Base-by-base conservation (phyloP, 2,329 filamentous ascomycete genomes). In the Fusarium sp. region DNA sequence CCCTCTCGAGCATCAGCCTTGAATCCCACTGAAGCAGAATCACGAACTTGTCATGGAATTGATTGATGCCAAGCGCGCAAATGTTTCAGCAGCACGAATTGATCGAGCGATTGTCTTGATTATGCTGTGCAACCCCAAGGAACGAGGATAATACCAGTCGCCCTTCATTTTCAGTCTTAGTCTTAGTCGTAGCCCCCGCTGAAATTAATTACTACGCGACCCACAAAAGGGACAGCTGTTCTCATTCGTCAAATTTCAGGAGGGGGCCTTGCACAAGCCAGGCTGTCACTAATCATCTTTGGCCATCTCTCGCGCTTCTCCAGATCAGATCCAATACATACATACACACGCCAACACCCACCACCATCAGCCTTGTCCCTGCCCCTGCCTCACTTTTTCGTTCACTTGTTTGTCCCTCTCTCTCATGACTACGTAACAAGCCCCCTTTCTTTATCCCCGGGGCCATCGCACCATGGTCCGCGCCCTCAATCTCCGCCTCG, bases 401-500 rank as follows among this genome's bases (percentile, higher is more conserved):
- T 12, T 30, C 50, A 36, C 15, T 65, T 47, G 5, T 18, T 63
- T 36, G 9, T 55, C 1, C 7, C 22, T 14, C 22, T 33, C 36
- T 60, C 57, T 47, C 55, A 73, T 73, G 71, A 68, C 51, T 65
- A 54, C 50, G 24, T 65, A 65, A 71, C 13, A 13, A 30, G 11
- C 14, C 44, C 28, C 55, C 31, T 26, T 8, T 41, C 35, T 57
- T 33, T 41, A 26, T 39, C 51, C 59, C 42, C 30, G 62, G 63
- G 56, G 44, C 47, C 41, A 30, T 45, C 28, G 31, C 64, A 75
- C 50, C 24, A 75, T 77, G 75, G 77, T 75, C 61, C 75, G 75
- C 63, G 77, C 77, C 53, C 70, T 78, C 53, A 79, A 76, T 67
- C 66, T 77, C 54, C 72, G 77, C 61, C 75, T 80, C 35, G 78